Evolutionary conservation across 2,329 filamentous ascomycete species (phyloP), one percentile per base, ranked within the genome.

Genomic region (Diplocarpon rosae): DNA sequence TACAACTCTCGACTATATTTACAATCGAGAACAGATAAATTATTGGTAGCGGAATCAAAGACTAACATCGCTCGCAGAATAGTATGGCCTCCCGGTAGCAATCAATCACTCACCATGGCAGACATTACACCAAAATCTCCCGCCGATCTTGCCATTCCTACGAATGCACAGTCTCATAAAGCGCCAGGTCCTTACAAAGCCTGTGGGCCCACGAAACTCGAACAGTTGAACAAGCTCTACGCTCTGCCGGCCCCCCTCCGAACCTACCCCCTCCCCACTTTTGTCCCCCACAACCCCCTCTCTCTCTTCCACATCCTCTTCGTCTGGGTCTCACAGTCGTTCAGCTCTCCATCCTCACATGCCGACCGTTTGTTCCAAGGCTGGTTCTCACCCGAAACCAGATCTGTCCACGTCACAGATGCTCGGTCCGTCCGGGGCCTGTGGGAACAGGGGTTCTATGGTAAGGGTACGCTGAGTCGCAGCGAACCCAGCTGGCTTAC

Each of bases 391-490:
- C 66, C 76, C 1, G 76, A 82, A 45, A 93, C 87, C 3, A 78
- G 81, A 27, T 92, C 88, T 0, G 75, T 98, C 13, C 86, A 95
- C 60, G 73, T 98, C 45, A 86, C 78, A 14, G 83, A 95, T 62
- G 70, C 78, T 20, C 71, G 72, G 44, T 81, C 86, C 3, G 81
- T 93, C 50, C 74, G 83, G 43, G 86, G 82, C 1, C 66, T 98
- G 17, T 98, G 93, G 92, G 85, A 95, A 64, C 86, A 93, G 67
- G 92, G 92, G 5, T 98, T 98, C 66, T 98, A 90, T 64, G 93
- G 93, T 38, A 95, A 95, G 64, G 92, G 92, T 36, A 90, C 72
- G 56, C 69, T 96, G 47, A 95, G 89, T 67, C 79, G 93, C 56
- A 95, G 89, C 69, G 90, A 98, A 63, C 90, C 90, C 2, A 92